Base-by-base conservation (phyloP, 768 basidiomycete species). In the Auriscalpium orientale region DNA sequence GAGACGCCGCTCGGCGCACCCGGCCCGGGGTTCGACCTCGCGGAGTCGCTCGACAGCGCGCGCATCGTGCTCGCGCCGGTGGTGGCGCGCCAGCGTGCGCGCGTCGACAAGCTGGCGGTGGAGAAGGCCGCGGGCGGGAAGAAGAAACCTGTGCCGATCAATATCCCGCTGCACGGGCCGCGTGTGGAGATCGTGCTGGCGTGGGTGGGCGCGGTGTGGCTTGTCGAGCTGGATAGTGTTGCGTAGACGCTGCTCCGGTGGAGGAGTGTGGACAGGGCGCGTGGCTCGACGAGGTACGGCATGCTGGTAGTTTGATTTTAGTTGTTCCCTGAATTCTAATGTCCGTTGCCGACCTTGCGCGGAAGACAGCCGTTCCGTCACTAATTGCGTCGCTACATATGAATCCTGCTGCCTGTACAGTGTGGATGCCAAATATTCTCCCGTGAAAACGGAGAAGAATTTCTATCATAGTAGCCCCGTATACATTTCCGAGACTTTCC, bases 161-260 rank as follows among this genome's bases (percentile, higher is more conserved):
- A 83, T 65, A 89, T 93, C 55, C 88, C 89, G 10, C 71, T 93
- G 59, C 89, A 91, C 69, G 91, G 91, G 0, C 90, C 91, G 37
- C 79, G 89, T 7, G 91, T 93, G 47, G 91, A 93, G 70, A 77
- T 93, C 55, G 76, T 91, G 54, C 76, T 93, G 55, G 91, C 91
- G 45, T 93, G 89, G 89, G 72, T 93, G 54, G 90, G 78, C 22
- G 89, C 88, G 16, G 86, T 91, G 55, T 85, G 89, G 73, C 69
- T 93, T 37, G 83, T 81, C 4, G 88, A 89, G 64, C 67, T 92
- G 62, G 89, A 91, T 48, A 34, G 54, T 8, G 68, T 65, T 44
- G 68, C 67, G n/a, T 63, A 28, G 28, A 28, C 28, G 28, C 28
- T 28, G 28, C 28, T 28, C 2, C 5, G 28, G 2, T 28, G 4